Conservation (phyloP, 2,329 filamentous ascomycete genomes). For the Hymenoscyphus fraxineus region DNA sequence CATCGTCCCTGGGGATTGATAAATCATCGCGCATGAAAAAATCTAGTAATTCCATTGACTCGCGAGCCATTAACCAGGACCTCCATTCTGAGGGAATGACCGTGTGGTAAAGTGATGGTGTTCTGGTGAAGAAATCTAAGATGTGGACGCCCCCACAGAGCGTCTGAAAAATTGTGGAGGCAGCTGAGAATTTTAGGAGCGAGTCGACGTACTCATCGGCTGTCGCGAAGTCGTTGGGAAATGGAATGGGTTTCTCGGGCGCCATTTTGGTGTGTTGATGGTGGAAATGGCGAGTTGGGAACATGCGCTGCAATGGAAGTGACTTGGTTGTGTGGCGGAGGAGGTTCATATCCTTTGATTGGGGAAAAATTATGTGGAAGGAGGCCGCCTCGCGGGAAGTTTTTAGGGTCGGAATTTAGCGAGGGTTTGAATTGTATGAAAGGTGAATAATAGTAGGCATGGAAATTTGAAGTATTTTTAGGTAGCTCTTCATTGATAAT, state of each 20-base stretch:
- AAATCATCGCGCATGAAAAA: conserved; percentile 78
- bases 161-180: conserved; percentile 73
- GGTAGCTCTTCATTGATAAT: too few species aligned
- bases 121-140: conserved; percentile 87
- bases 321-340: conserved; percentile 3
- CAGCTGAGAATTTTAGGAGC: conserved; percentile 71
- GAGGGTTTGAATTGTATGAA: background rate
- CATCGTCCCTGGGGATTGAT: conserved; percentile 30
- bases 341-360: conserved; percentile 8
- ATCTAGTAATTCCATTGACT: conserved; percentile 74
- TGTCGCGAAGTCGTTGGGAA: conserved; percentile 51
- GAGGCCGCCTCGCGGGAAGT: background rate
- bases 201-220: conserved; percentile 75
- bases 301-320: background rate
- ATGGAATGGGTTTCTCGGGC: conserved; percentile 29
- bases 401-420: background rate
- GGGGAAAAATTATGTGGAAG: background rate
- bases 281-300: background rate
- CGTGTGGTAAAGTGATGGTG: conserved; percentile 75
- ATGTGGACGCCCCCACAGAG: conserved; percentile 98
- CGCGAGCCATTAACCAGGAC: conserved; percentile 65
- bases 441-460: too few species aligned
- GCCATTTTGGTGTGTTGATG: conserved; percentile 24
- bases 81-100: conserved; percentile 80
- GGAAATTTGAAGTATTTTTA: too few species aligned